Conservation (phyloP, 2,329 filamentous ascomycete species). For the Aspergillus brasiliensis region DNA sequence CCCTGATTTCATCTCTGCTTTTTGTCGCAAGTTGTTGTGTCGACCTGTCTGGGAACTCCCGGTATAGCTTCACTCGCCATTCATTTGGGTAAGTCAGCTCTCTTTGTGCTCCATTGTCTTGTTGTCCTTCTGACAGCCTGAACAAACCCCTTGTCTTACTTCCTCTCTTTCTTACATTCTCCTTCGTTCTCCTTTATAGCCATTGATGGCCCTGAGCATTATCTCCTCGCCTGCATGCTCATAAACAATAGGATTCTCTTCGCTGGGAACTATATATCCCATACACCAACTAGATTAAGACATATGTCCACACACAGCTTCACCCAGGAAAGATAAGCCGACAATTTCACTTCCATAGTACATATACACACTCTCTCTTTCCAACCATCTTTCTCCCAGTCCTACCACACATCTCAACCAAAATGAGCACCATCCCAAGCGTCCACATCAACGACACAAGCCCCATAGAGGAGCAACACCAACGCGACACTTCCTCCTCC, state of each 20-base stretch:
- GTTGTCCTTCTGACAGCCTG: neutral
- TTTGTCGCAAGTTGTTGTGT: neutral
- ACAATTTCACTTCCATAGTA: neutral
- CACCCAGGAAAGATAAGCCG: neutral
- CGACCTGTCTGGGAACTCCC: neutral
- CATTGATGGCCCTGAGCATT: neutral
- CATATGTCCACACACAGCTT: neutral
- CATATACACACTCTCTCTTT: neutral
- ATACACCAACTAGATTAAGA: neutral
- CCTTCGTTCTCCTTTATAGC: neutral
- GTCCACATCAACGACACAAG: conserved; percentile 25
- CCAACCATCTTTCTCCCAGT: neutral
- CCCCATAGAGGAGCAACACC: conserved; percentile 20
- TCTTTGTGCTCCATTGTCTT: neutral
- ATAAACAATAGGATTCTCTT: neutral
- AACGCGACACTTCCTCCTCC: conserved; percentile 4
- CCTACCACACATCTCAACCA: neutral
- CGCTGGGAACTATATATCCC: neutral
- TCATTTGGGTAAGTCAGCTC: neutral
- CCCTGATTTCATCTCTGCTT: neutral
- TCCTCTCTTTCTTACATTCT: neutral
- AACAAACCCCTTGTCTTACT: neutral
- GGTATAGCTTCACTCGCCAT: neutral
- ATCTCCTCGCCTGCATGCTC: neutral
- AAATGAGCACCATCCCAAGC: conserved; percentile 24